Conservation (phyloP, 345 rosid species). For the Eucalyptus paniculata region DNA sequence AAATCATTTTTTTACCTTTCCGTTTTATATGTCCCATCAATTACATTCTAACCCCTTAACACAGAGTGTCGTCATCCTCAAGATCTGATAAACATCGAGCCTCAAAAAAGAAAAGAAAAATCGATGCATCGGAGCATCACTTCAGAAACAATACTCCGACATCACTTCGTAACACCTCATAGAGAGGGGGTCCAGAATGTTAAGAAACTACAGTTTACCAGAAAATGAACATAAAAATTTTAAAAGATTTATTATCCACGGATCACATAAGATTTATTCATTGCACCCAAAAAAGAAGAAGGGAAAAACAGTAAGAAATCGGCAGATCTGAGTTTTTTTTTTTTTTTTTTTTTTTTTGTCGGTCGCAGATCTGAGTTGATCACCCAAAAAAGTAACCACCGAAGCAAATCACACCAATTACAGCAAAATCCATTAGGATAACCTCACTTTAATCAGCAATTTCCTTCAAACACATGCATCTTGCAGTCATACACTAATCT, state of each 20-base stretch:
- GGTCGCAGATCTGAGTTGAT: neutral
- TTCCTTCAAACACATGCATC: neutral
- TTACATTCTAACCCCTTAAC: neutral
- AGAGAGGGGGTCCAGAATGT: neutral
- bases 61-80: neutral
- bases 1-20: neutral
- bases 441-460: neutral
- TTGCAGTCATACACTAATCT: neutral
- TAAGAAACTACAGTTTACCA: neutral
- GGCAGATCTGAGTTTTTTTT: neutral
- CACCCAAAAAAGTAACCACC: fast-evolving
- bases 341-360: too few relatives aligned
- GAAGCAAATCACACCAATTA: neutral
- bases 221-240: neutral
- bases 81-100: neutral
- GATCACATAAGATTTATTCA: neutral
- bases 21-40: neutral
- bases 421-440: neutral
- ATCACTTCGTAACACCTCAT: neutral
- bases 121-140: neutral
- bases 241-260: neutral
- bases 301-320: neutral
- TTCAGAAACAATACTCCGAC: neutral
- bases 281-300: neutral
- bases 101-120: neutral